Evolutionary conservation across 768 basidiomycete genomes (phyloP), one percentile per base, ranked within the genome.

Genomic region (Arthromyces matolae): DNA sequence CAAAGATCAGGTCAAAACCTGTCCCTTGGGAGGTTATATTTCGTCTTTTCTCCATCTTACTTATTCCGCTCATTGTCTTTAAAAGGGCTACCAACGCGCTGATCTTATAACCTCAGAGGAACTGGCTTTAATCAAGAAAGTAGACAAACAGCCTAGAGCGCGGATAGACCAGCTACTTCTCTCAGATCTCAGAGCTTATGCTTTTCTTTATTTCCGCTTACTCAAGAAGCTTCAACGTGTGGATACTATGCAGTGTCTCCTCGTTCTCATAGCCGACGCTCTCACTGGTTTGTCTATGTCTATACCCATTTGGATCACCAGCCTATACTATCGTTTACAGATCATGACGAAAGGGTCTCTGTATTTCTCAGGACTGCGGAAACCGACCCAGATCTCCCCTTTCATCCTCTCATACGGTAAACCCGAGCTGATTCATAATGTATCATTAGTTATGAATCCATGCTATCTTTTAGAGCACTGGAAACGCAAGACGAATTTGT

Each of bases 1-100:
- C 84, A 43, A 94, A 95, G 75, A 92, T 94, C 52, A 78, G 87
- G 57, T 78, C 86, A 7, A 96, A 94, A 66, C 84, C 86, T 1
- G 91, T 96, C 8, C 93, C 93, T 54, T 98, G 95, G 95, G 93
- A 96, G 84, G 95, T 95, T 49, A 49, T 72, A n/a, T 34, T 5
- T 8, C 3, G 5, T 42, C 38, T 49, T 9, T 22, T 46, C 43
- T 20, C 19, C 13, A 38, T 42, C 3, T 28, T 31, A 28, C 35
- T 37, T 23, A n/a, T n/a, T n/a, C n/a, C n/a, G n/a, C 43, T 43
- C 28, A 43, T 60, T 65, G 36, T 42, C 25, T 40, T 29, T 23
- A 5, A 29, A 56, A 97, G 93, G 93, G 89, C 51, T 96, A 97
- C 72, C 93, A 96, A 71, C 85, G 95, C 56, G 93, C 92, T 36